Base-by-base conservation (phyloP, 2,329 filamentous ascomycete species). In the Raffaelea arxii region DNA sequence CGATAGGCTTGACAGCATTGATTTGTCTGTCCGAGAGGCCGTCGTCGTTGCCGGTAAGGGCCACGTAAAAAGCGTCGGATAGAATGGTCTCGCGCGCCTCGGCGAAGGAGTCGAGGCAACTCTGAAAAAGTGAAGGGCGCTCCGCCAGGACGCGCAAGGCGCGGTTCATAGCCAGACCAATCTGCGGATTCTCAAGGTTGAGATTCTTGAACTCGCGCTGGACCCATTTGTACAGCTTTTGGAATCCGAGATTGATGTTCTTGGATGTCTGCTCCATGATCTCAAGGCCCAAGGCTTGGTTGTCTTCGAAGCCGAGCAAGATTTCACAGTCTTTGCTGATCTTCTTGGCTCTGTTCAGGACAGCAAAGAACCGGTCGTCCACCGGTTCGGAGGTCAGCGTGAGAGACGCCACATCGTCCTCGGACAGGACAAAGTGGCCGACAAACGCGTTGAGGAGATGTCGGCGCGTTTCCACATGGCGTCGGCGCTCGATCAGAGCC, bases 191-290 rank as follows among this genome's bases (percentile, higher is more conserved):
- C 59, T 98, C 92, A 9, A 97, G 75, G 60, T 97, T 94, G 43
- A 97, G 67, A 0, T 82, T 83, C 62, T 90, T 94, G 66, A 98
- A 94, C 57, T 96, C 89, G 49, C 85, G 82, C 61, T 96, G 90
- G 19, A 94, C 82, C 91, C 91, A 98, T 56, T 87, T 82, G 65
- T 94, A 96, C 3, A 98, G 75, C 61, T 96, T 98, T 60, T 98
- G 91, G 56, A 92, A 98, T 5, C 87, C 91, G 16, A 82, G 75
- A 58, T 95, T 92, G 43, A 98, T 74, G 51, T 87, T 80, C 49
- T 87, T 88, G 0, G 89, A 90, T 46, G 83, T 91, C 61, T 91
- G 80, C 52, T 96, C 91, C 74, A 97, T 90, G 42, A 97, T 77
- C 56, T 97, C 90, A 4, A 94, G 70, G 0, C 91, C 92, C 0